phyloP scores from a whole-genome alignment of 148 eudicot genomes.

The Euryodendron excelsum region DNA sequence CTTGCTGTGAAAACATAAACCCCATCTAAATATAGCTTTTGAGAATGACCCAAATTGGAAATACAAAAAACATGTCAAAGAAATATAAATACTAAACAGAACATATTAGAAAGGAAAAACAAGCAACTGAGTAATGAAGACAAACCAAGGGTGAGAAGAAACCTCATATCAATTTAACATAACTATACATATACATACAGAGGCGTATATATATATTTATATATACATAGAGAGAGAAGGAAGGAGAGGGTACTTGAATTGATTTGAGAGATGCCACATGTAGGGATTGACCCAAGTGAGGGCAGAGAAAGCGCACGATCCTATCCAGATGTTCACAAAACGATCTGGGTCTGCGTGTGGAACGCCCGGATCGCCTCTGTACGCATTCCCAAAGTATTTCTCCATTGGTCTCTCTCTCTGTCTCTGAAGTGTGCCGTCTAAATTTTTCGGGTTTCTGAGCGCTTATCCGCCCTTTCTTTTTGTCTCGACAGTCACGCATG shows the following conservation, averaged over 20 bases:
- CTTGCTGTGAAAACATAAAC: not conserved
- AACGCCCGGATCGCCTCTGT: slow-evolving; percentile 92
- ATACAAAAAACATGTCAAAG: not conserved
- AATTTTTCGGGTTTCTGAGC: too few relatives aligned
- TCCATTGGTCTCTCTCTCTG: slow-evolving; percentile 49
- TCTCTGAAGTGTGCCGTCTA: not conserved
- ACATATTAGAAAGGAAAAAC: not conserved
- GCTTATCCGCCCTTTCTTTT: too few relatives aligned
- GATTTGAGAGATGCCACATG: slow-evolving; percentile 73
- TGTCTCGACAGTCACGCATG: too few relatives aligned
- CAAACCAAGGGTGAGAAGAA: not conserved
- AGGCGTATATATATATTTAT: not conserved
- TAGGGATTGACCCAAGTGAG: slow-evolving; percentile 62
- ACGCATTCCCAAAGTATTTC: slow-evolving; percentile 81
- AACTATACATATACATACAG: not conserved
- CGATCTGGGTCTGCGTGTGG: slow-evolving; percentile 68
- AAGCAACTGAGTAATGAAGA: not conserved
- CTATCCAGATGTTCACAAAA: slow-evolving; percentile 69
- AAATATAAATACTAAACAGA: not conserved
- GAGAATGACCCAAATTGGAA: not conserved
- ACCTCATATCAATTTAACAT: not conserved
- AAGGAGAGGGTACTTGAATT: slow-evolving; percentile 39
- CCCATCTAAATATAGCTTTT: not conserved
- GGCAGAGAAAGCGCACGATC: slow-evolving; percentile 60
- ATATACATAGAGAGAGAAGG: not conserved